phyloP scores from a whole-genome alignment of 2,329 filamentous ascomycete genomes.

The Hirsutella minnesotensis region DNA sequence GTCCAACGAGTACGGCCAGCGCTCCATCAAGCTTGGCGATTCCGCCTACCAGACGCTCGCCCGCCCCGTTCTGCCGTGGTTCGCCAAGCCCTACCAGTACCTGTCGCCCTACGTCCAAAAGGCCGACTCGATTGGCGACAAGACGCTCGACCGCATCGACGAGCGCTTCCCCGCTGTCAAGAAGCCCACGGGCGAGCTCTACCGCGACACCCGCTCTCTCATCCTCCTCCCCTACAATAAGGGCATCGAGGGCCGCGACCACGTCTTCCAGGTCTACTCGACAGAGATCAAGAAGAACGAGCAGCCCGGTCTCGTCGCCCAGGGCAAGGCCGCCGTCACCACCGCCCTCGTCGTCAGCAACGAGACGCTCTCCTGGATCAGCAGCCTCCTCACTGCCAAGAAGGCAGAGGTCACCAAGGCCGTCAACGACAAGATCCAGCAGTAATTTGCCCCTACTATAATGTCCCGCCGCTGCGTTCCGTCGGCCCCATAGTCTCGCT shows the following conservation, averaged over 20 bases:
- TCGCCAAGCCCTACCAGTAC: constrained; percentile 69
- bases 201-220: constrained; percentile 48
- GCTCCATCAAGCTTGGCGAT: constrained; percentile 64
- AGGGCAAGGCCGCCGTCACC: constrained; percentile 57
- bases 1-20: constrained; percentile 70
- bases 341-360: constrained; percentile 55
- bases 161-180: constrained; percentile 60
- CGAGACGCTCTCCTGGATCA: constrained; percentile 51
- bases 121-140: constrained; percentile 66
- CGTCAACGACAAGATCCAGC: constrained; percentile 38
- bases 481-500: too few species aligned
- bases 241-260: constrained; percentile 48
- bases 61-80: constrained; percentile 58
- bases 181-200: constrained; percentile 62
- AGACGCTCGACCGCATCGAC: constrained; percentile 59
- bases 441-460: constrained; percentile 14
- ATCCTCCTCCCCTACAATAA: constrained; percentile 53
- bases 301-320: constrained; percentile 51
- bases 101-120: constrained; percentile 75
- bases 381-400: constrained; percentile 45
- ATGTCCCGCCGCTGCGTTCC: too few species aligned
- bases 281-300: constrained; percentile 51
- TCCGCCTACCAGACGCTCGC: constrained; percentile 66
- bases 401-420: constrained; percentile 49
- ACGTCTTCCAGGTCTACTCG: constrained; percentile 44